Base-by-base conservation (phyloP, 768 basidiomycete genomes). In the Gymnopilus junonius region DNA sequence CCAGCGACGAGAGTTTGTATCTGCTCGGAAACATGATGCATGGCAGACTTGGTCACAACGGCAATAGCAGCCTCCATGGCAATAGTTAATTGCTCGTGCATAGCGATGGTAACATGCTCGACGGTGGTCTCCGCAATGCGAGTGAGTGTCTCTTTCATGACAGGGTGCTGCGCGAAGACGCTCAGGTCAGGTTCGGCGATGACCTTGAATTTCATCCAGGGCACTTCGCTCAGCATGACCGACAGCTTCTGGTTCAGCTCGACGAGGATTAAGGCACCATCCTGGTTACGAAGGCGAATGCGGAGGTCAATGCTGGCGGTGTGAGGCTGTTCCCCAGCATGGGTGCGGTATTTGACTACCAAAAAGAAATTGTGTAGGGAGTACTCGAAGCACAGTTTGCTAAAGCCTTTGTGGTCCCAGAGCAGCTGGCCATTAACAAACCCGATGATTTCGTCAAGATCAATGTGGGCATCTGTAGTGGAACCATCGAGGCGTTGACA, bases 171-270 rank as follows among this genome's bases (percentile, higher is more conserved):
- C 34, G 64, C 63, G 45, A 71, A 69, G 43, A 66, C 46, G 40
- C 61, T 59, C 34, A 69, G 61, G 37, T 71, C 66, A 21, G 70
- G 70, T 59, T 71, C 66, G 0, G 70, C 70, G 48, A 71, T 64
- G 51, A 71, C 67, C 50, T 68, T 69, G 67, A 71, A 71, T 37
- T 69, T 69, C 70, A 71, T 69, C 70, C 70, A 71, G 12, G 70
- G 70, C 8, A 71, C 68, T 46, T 69, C 68, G 62, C 69, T 67
- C 39, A 67, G 66, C 66, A 67, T 63, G 46, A 54, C 55, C 12
- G 62, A 63, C 34, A 67, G 57, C 58, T 67, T 67, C 51, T 60
- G 58, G 58, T 67, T 64, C 14, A 63, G 62, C 56, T 67, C 62
- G 37, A 67, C 51, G 56, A 63, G 45, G 43, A 67, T 64, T 43